Evolutionary conservation across 202 grass and related monocot species (phyloP).

Genomic region (Elaeis oleifera): DNA sequence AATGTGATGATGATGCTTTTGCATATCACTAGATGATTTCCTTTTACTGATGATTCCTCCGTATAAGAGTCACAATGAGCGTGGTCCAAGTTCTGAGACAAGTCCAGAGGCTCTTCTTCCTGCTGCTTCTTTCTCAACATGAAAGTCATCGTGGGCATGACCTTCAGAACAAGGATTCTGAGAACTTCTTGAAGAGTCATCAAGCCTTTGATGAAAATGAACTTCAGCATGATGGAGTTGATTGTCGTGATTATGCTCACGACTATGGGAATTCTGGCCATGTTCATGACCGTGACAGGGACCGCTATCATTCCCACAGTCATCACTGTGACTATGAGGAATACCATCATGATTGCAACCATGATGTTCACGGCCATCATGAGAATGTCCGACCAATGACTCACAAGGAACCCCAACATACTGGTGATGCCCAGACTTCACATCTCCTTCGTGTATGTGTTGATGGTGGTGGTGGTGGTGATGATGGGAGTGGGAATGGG

Average conservation of each 20-base stretch:
- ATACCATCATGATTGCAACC: conserved; percentile 19
- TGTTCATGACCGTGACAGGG: conserved; percentile 31
- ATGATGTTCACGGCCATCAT: conserved; percentile 5
- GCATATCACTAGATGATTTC: conserved; percentile 24
- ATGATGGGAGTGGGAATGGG: conserved; percentile 29
- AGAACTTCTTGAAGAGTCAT: conserved; percentile 20
- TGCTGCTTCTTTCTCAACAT: conserved; percentile 25
- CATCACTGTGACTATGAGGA: conserved; percentile 23
- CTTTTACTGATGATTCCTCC: conserved; percentile 16
- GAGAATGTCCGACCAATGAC: neutral
- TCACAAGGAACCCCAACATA: neutral
- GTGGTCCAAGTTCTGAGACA: neutral
- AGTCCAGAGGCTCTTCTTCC: conserved; percentile 5
- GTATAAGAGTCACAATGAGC: neutral
- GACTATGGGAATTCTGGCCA: conserved; percentile 16
- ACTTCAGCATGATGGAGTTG: conserved; percentile 16
- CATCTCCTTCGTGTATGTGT: conserved; percentile 17
- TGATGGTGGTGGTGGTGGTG: conserved; percentile 30
- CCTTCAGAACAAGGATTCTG: neutral
- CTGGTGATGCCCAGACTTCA: neutral
- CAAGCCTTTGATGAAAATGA: conserved; percentile 35
- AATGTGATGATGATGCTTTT: conserved; percentile 37
- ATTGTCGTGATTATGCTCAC: neutral
- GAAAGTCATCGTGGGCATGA: conserved; percentile 21
- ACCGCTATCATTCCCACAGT: conserved; percentile 4